Conservation (phyloP, 305 asterid genomes). For the Fraxinus latifolia region DNA sequence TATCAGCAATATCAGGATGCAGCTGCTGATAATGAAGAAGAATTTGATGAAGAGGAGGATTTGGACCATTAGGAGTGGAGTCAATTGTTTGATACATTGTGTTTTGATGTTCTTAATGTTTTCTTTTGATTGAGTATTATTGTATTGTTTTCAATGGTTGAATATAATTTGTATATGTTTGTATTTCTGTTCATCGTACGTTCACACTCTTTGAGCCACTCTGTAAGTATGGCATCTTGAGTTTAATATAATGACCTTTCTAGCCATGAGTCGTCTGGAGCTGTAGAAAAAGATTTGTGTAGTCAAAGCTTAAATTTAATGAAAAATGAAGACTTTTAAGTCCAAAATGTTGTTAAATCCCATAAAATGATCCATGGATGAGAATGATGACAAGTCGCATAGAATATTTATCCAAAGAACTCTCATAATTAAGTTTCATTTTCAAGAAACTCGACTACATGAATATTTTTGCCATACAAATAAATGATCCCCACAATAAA, state of each 20-base stretch:
- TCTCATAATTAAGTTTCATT: not conserved
- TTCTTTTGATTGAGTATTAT: not conserved
- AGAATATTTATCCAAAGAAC: not conserved
- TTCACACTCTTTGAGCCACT: not conserved
- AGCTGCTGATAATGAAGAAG: slow-evolving; percentile 34
- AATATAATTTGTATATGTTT: not conserved
- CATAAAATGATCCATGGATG: not conserved
- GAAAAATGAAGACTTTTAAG: not conserved
- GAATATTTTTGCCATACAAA: not conserved
- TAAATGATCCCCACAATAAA: not conserved
- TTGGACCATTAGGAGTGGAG: not conserved
- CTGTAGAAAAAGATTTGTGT: not conserved
- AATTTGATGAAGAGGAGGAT: slow-evolving; percentile 33
- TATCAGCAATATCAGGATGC: slow-evolving; percentile 55
- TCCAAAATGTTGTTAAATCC: not conserved
- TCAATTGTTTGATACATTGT: not conserved
- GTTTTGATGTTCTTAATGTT: not conserved
- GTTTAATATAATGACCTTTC: not conserved
- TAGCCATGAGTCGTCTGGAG: not conserved
- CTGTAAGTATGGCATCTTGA: not conserved
- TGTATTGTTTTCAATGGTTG: not conserved
- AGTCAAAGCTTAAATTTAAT: not conserved
- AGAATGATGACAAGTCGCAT: not conserved
- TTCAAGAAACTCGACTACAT: not conserved
- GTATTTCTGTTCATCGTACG: not conserved